Evolutionary conservation across 2,329 filamentous ascomycete species (phyloP).

Genomic region (Epichloe festucae): DNA sequence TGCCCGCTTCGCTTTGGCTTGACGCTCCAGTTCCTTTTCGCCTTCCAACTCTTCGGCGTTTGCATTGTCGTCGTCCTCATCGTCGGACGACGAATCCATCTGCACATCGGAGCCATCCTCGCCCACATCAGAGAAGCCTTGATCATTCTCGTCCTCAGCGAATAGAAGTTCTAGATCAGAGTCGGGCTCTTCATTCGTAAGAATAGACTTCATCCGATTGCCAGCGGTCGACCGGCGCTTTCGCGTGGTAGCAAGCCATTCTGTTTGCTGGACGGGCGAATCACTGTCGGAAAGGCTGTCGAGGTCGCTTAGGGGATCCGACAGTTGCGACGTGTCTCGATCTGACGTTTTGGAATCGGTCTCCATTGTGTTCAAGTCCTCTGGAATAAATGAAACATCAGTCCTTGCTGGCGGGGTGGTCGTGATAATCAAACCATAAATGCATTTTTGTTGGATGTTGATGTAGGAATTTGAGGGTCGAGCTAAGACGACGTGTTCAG

Average conservation of each 20-base stretch:
- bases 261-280: constrained; percentile 29
- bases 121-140: constrained; percentile 56
- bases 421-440: not conserved
- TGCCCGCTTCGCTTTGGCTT: constrained; percentile 54
- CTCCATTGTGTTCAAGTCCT: constrained; percentile 14
- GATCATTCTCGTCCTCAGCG: constrained; percentile 57
- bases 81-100: constrained; percentile 74
- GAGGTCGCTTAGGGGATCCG: constrained; percentile 12
- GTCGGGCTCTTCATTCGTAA: constrained; percentile 60
- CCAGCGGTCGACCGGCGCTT: constrained; percentile 70
- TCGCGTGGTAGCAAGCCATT: constrained; percentile 63
- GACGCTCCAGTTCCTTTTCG: constrained; percentile 72
- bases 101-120: constrained; percentile 61
- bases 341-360: constrained; percentile 17
- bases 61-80: constrained; percentile 56
- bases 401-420: not conserved
- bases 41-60: constrained; percentile 61
- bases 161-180: constrained; percentile 63
- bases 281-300: constrained; percentile 24
- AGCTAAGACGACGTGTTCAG: not conserved
- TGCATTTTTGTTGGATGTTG: not conserved
- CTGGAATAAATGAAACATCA: not conserved
- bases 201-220: constrained; percentile 66
- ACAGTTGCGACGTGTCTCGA: constrained; percentile 20
- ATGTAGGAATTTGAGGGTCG: not conserved